These are phyloP conservation scores for Cerrena zonata DNA, from an alignment of 1,284 basidiomycete species.

Conservation along the genomic window DNA sequence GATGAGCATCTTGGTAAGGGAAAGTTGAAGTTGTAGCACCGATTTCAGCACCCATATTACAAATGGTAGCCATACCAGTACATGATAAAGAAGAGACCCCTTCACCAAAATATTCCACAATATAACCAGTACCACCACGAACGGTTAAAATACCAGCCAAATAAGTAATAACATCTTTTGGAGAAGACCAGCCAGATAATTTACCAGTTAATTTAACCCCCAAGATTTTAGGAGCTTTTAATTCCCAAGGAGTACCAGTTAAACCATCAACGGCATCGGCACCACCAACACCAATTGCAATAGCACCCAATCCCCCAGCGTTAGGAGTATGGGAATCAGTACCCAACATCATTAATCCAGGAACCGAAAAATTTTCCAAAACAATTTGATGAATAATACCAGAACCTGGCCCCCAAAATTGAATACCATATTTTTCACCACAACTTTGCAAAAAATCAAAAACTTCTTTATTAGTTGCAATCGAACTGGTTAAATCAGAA, in stretches of 20 bases:
- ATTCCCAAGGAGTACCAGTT: slow-evolving; percentile 96
- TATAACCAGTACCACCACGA: slow-evolving; percentile 95
- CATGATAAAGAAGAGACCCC: slow-evolving; percentile 95
- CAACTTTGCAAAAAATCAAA: slow-evolving; percentile 98
- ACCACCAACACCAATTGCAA: slow-evolving; percentile 98
- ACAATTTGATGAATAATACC: no score
- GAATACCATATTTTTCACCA: slow-evolving; percentile 78
- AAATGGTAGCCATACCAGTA: slow-evolving; percentile 99
- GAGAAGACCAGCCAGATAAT: slow-evolving; percentile 94
- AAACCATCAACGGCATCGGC: slow-evolving; percentile 99
- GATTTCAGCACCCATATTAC: slow-evolving; percentile 99
- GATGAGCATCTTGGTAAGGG: slow-evolving; percentile 97
- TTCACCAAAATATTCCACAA: slow-evolving; percentile 89
- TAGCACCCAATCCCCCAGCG: slow-evolving; percentile 97
- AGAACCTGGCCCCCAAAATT: slow-evolving; percentile 99
- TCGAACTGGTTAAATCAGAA: slow-evolving; percentile 77
- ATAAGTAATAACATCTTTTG: slow-evolving; percentile 98
- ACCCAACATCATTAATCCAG: slow-evolving; percentile 96
- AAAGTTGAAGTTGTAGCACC: slow-evolving; percentile 98
- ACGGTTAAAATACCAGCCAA: slow-evolving; percentile 95
- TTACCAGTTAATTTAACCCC: slow-evolving; percentile 96
- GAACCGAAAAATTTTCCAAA: slow-evolving; percentile 98
- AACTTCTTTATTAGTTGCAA: slow-evolving; percentile 96
- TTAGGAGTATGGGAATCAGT: slow-evolving; percentile 99
- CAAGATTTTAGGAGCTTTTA: slow-evolving; percentile 98